Conservation (phyloP, 192 early-diverging fungal genomes). For the Linderina pennispora region DNA sequence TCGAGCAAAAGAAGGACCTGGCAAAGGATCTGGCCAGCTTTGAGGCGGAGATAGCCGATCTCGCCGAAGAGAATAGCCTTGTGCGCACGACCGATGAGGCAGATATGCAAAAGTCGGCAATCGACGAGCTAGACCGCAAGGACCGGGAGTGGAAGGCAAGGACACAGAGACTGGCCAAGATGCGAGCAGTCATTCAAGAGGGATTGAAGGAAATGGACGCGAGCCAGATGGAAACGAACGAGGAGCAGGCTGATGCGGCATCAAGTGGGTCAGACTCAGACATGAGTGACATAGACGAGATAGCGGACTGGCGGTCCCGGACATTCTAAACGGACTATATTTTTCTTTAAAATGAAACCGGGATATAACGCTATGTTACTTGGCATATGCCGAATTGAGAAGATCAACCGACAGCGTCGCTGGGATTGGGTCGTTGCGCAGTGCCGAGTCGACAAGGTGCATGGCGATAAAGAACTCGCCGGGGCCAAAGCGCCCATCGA, state of each 20-base stretch:
- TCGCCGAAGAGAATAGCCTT: background rate
- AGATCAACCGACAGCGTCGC: slow-evolving; percentile 24
- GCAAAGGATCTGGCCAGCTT: slow-evolving; percentile 10
- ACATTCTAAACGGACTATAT: no score
- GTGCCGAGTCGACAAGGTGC: slow-evolving; percentile 27
- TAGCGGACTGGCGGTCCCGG: slow-evolving; percentile 13
- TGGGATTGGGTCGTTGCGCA: slow-evolving; percentile 24
- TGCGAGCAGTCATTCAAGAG: slow-evolving; percentile 15
- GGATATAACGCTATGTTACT: no score
- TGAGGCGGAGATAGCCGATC: slow-evolving; percentile 16
- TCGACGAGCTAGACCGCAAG: background rate
- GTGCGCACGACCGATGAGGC: background rate
- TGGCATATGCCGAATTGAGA: slow-evolving; percentile 21
- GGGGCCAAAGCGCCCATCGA: slow-evolving; percentile 28
- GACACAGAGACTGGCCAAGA: slow-evolving; percentile 4
- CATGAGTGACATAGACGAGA: slow-evolving; percentile 4
- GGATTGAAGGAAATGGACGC: slow-evolving; percentile 11
- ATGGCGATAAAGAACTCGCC: slow-evolving; percentile 38
- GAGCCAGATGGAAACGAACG: background rate
- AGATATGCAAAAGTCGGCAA: background rate
- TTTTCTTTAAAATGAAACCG: no score
- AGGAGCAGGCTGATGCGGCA: background rate
- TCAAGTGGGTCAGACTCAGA: background rate
- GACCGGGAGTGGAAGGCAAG: slow-evolving; percentile 7
- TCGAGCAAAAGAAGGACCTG: slow-evolving; percentile 1